A percentile compares a stretch with the other conserved stretches of the same genome.
phyloP scores from a whole-genome alignment of 192 early-diverging fungal genomes.

The Coemansia sp. region DNA sequence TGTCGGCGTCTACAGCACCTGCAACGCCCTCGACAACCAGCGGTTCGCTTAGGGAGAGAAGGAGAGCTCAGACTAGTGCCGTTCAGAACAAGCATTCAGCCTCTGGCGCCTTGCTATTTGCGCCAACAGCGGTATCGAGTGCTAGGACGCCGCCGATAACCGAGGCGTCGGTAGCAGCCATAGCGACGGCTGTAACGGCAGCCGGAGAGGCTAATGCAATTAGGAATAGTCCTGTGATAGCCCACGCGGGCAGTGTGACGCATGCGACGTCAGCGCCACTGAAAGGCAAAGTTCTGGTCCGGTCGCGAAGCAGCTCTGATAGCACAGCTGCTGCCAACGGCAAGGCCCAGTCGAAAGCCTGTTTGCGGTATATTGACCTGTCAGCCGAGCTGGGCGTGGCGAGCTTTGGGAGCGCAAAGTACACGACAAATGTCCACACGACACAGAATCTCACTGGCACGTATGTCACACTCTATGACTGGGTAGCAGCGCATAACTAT shows the following conservation, averaged over 20 bases:
- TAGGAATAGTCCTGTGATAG: slow-evolving; percentile 4
- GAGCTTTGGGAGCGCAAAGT: slow-evolving; percentile 52
- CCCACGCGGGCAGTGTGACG: neutral
- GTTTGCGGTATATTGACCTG: slow-evolving; percentile 25
- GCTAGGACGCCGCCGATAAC: slow-evolving; percentile 1
- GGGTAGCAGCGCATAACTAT: slow-evolving; percentile 41
- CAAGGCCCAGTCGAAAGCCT: neutral
- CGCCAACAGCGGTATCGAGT: neutral
- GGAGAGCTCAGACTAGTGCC: slow-evolving; percentile 5
- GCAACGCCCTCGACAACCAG: neutral
- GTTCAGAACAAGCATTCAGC: neutral
- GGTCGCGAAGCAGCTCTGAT: slow-evolving; percentile 18
- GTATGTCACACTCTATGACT: slow-evolving; percentile 46
- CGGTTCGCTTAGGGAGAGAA: slow-evolving; percentile 3
- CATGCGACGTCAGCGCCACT: slow-evolving; percentile 15
- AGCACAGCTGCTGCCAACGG: neutral
- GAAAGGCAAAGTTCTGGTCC: slow-evolving; percentile 30
- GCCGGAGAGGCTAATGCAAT: neutral
- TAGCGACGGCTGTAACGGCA: neutral
- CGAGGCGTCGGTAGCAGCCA: neutral
- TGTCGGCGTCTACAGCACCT: slow-evolving; percentile 10
- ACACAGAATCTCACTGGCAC: slow-evolving; percentile 56
- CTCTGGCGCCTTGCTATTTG: slow-evolving; percentile 4
- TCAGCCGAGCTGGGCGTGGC: slow-evolving; percentile 47
- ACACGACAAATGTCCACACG: slow-evolving; percentile 54